phyloP scores from a whole-genome alignment of 139 green algal species.

The Micractinium conductrix region DNA sequence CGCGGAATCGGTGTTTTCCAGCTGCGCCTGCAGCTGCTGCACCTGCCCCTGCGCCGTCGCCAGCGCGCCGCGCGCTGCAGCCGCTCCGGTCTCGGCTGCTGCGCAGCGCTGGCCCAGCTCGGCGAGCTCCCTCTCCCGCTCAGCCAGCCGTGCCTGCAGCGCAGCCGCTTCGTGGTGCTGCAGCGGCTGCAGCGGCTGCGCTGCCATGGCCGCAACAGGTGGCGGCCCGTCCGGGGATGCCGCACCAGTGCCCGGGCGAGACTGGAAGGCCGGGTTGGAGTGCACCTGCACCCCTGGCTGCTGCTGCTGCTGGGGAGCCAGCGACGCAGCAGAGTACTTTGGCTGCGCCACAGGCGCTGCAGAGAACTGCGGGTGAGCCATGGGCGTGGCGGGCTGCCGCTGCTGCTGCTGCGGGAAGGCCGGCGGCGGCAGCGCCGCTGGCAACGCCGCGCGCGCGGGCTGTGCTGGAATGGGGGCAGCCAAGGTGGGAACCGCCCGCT shows the following conservation, averaged over 20 bases:
- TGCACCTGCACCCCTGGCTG: not conserved
- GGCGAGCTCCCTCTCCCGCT: not conserved
- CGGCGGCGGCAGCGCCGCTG: not conserved
- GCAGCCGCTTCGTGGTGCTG: not conserved
- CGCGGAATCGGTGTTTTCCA: slow-evolving; percentile 11
- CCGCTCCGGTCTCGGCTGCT: not conserved
- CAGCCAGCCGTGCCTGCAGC: not conserved
- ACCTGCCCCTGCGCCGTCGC: not conserved
- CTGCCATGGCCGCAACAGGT: not conserved
- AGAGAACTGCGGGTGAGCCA: no score
- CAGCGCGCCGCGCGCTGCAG: not conserved
- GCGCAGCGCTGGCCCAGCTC: not conserved
- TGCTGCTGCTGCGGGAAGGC: not conserved
- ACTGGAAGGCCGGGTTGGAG: slow-evolving; percentile 8
- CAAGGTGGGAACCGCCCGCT: not conserved
- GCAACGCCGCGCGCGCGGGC: not conserved
- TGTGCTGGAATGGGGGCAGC: not conserved
- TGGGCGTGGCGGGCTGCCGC: not conserved
- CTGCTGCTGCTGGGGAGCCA: not conserved
- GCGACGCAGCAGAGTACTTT: not conserved
- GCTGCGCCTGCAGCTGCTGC: slow-evolving; percentile 7
- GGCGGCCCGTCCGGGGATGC: not conserved
- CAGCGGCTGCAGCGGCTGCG: not conserved
- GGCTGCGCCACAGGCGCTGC: not conserved
- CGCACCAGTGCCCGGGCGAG: not conserved